phyloP scores from a whole-genome alignment of 805 yeast species.

The Cyberlindnera mycetangii region DNA sequence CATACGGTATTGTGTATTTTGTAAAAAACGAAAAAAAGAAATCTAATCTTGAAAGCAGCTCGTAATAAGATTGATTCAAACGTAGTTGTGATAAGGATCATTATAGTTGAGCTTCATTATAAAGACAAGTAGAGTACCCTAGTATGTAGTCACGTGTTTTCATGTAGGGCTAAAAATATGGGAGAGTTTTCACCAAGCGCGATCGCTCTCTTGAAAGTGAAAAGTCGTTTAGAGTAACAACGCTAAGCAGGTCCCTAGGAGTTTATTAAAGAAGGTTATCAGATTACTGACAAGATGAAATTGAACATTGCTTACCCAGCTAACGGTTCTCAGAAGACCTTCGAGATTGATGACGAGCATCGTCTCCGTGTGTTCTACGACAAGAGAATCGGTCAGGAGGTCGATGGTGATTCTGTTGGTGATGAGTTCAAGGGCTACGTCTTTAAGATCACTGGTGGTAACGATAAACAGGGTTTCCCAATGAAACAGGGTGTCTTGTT shows the following conservation, averaged over 20 bases:
- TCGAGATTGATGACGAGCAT: constrained; percentile 99
- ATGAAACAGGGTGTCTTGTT: constrained; percentile 99
- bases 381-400: constrained; percentile 99
- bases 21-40: constrained; percentile 23
- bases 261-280: background rate
- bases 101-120: too few species aligned
- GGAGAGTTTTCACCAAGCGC: background rate
- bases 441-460: constrained; percentile 99
- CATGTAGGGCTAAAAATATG: background rate
- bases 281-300: constrained; percentile 45
- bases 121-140: too few species aligned
- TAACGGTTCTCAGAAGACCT: constrained; percentile 98
- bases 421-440: constrained; percentile 99
- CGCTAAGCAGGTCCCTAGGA: too few species aligned
- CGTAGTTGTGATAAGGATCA: too few species aligned
- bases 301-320: constrained; percentile 99
- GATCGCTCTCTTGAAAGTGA: constrained; percentile 1
- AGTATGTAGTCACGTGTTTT: background rate
- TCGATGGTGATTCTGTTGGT: constrained; percentile 96
- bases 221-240: too few species aligned
- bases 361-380: constrained; percentile 97
- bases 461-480: constrained; percentile 99
- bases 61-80: too few species aligned
- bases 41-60: constrained; percentile 43
- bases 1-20: constrained; percentile 23